Conservation (phyloP, 306 rosid genomes). For the Chamaecrista fasciculata region DNA sequence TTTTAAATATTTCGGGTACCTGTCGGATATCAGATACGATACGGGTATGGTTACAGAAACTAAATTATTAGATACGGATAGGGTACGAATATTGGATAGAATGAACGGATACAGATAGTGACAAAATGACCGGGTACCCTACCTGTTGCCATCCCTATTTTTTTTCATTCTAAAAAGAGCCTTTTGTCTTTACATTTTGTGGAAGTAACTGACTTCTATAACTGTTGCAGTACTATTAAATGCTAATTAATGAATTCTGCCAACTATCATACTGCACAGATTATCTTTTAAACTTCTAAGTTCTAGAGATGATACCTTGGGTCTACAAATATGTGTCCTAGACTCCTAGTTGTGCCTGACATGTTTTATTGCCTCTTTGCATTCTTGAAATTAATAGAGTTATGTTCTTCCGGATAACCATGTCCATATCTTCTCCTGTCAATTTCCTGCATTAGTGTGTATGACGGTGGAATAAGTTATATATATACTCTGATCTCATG, state of each 20-base stretch:
- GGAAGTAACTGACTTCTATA: neutral
- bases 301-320: neutral
- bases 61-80: too few species aligned
- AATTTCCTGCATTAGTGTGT: neutral
- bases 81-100: too few species aligned
- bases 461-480: neutral
- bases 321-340: slow-evolving; percentile 14
- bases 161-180: too few species aligned
- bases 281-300: neutral
- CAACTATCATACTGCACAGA: neutral
- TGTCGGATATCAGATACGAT: too few species aligned
- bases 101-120: too few species aligned
- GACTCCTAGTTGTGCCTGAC: neutral
- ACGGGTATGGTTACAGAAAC: too few species aligned
- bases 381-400: neutral
- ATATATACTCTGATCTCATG: neutral
- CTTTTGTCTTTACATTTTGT: neutral
- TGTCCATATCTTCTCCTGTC: neutral
- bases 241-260: neutral
- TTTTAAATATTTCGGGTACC: too few species aligned
- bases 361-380: neutral
- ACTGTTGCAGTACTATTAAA: neutral
- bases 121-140: too few species aligned
- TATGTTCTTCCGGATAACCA: neutral
- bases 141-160: too few species aligned